A percentile compares a stretch with the other conserved stretches of the same genome.
These are phyloP conservation scores for Oemleria cerasiformis DNA, from an alignment of 306 rosid species.

Conservation along the genomic window DNA sequence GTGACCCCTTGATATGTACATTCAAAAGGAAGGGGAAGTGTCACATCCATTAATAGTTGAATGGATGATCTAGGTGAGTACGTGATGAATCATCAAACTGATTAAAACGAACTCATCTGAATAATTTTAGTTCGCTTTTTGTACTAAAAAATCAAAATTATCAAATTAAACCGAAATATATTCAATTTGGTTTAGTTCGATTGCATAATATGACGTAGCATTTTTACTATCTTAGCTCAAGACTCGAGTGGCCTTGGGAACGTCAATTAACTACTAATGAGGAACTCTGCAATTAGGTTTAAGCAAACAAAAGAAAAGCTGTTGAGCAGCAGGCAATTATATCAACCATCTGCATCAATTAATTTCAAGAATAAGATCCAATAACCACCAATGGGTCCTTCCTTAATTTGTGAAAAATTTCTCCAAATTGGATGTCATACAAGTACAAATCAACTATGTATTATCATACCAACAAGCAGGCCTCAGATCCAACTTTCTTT, in stretches of 20 bases:
- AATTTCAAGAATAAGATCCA: neutral
- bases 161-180: no score
- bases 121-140: no score
- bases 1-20: neutral
- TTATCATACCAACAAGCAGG: neutral
- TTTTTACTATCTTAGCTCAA: neutral
- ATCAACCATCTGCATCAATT: neutral
- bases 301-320: neutral
- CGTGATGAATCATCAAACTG: no score
- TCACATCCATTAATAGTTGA: neutral
- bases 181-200: no score
- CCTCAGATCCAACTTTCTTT: neutral
- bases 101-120: no score
- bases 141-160: no score
- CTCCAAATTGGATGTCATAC: neutral
- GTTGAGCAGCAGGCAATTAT: neutral
- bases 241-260: neutral
- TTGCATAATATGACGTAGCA: no score
- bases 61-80: neutral
- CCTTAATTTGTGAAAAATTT: no score
- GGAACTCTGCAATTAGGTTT: neutral
- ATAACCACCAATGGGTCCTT: conserved; percentile 4
- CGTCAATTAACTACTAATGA: neutral
- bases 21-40: neutral
- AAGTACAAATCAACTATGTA: neutral